Percentiles rank a stretch among this genome's conserved stretches.
Conservation (phyloP, 2,329 filamentous ascomycete genomes). For the Sphaerulina vaccinii region DNA sequence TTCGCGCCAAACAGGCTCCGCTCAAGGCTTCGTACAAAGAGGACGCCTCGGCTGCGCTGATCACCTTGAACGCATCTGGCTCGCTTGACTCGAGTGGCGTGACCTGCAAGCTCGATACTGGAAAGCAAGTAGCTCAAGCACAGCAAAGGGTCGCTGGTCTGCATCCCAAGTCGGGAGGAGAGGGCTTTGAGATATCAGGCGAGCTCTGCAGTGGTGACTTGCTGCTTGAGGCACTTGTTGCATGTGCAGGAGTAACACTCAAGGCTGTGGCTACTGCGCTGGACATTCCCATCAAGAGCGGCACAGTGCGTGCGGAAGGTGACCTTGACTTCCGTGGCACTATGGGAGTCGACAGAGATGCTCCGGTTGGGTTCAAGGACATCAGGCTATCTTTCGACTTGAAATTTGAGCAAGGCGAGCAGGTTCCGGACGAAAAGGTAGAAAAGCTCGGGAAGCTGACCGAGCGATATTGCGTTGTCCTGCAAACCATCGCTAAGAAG, state of each 20-base stretch:
- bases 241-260: constrained; percentile 52
- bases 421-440: constrained; percentile 45
- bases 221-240: constrained; percentile 52
- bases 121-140: constrained; percentile 43
- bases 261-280: constrained; percentile 52
- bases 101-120: constrained; percentile 49
- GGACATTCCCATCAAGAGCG: constrained; percentile 44
- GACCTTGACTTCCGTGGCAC: constrained; percentile 53
- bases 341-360: constrained; percentile 48
- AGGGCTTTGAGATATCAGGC: constrained; percentile 44
- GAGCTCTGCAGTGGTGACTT: constrained; percentile 53
- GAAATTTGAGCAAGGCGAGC: constrained; percentile 38
- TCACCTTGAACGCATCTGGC: constrained; percentile 48
- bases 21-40: constrained; percentile 48
- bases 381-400: constrained; percentile 48
- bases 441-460: constrained; percentile 50
- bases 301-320: constrained; percentile 46
- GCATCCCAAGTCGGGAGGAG: constrained; percentile 50
- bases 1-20: constrained; percentile 50
- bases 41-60: constrained; percentile 46
- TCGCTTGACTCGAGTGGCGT: constrained; percentile 47
- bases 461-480: constrained; percentile 51
- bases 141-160: constrained; percentile 47
- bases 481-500: constrained; percentile 43
- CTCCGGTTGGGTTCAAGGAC: constrained; percentile 50